Evolutionary conservation across 1,139 yeast genomes (phyloP).

Genomic region (Yamadazyma membranifaciens): DNA sequence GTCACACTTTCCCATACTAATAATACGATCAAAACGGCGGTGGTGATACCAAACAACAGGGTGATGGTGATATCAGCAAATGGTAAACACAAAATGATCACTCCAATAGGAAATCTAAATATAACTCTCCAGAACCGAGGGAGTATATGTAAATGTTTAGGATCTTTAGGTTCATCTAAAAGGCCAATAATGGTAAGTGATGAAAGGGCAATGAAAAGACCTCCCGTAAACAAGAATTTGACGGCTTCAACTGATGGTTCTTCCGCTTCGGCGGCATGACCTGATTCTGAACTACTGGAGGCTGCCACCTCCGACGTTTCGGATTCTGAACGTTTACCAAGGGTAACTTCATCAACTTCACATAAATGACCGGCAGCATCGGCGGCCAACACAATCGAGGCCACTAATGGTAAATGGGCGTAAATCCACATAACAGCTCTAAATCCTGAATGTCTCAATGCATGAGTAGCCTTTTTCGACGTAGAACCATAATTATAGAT

Average conservation of each 20-base stretch:
- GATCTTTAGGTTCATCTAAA: constrained; percentile 39
- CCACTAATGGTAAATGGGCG: constrained; percentile 53
- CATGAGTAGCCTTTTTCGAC: constrained; percentile 48
- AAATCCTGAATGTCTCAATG: constrained; percentile 48
- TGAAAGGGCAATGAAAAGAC: constrained; percentile 40
- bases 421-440: constrained; percentile 51
- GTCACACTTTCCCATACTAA: constrained; percentile 36
- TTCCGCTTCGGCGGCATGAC: constrained; percentile 19
- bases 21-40: constrained; percentile 30
- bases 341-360: constrained; percentile 13
- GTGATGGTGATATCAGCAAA: constrained; percentile 47
- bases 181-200: constrained; percentile 36
- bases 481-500: constrained; percentile 58
- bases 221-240: constrained; percentile 50
- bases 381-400: constrained; percentile 53
- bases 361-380: constrained; percentile 61
- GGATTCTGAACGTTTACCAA: constrained; percentile 7
- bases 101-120: constrained; percentile 39
- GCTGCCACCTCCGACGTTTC: neutral
- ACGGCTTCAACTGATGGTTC: constrained; percentile 34
- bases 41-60: constrained; percentile 41
- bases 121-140: constrained; percentile 38
- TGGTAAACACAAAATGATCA: constrained; percentile 40
- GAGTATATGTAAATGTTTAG: constrained; percentile 25
- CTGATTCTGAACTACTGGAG: neutral